Conservation (phyloP, 83 land plant genomes). For the Picea engelmannii region DNA sequence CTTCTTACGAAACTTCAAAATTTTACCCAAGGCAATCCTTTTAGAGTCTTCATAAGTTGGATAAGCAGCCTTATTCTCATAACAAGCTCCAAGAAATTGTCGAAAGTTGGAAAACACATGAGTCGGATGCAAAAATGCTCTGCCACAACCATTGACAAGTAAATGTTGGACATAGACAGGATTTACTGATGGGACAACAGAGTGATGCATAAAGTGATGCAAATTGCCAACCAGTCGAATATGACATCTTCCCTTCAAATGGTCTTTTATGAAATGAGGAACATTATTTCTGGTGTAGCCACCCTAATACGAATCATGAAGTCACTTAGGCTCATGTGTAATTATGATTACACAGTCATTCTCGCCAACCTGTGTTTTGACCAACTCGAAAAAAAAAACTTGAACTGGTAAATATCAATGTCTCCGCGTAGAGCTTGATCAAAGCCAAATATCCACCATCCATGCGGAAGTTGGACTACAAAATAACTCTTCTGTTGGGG, state of each 20-base stretch:
- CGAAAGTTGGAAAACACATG: slow-evolving; percentile 84
- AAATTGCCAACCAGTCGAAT: slow-evolving; percentile 90
- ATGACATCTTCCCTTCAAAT: slow-evolving; percentile 88
- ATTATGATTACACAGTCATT: slow-evolving; percentile 82
- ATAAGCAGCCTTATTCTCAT: slow-evolving; percentile 74
- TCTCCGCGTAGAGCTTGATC: no score
- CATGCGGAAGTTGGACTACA: no score
- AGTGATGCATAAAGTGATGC: slow-evolving; percentile 95
- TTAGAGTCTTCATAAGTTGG: slow-evolving; percentile 85
- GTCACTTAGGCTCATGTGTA: slow-evolving; percentile 98
- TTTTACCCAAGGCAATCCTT: slow-evolving; percentile 93
- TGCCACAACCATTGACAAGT: slow-evolving; percentile 95
- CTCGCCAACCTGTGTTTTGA: slow-evolving; percentile 63
- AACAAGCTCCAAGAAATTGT: slow-evolving; percentile 54
- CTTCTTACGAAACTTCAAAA: slow-evolving; percentile 93
- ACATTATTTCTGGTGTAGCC: slow-evolving; percentile 77
- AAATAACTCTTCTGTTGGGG: no score
- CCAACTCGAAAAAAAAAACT: not conserved
- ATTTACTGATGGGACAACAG: slow-evolving; percentile 49
- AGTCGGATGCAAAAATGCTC: slow-evolving; percentile 97
- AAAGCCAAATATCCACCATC: no score
- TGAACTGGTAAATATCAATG: no score
- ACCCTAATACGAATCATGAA: slow-evolving; percentile 96
- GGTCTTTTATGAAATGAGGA: slow-evolving; percentile 69
- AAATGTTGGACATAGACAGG: slow-evolving; percentile 73